These are phyloP conservation scores for Penicillium robsamsonii DNA, from an alignment of 495 filamentous ascomycete species.

Conservation along the genomic window DNA sequence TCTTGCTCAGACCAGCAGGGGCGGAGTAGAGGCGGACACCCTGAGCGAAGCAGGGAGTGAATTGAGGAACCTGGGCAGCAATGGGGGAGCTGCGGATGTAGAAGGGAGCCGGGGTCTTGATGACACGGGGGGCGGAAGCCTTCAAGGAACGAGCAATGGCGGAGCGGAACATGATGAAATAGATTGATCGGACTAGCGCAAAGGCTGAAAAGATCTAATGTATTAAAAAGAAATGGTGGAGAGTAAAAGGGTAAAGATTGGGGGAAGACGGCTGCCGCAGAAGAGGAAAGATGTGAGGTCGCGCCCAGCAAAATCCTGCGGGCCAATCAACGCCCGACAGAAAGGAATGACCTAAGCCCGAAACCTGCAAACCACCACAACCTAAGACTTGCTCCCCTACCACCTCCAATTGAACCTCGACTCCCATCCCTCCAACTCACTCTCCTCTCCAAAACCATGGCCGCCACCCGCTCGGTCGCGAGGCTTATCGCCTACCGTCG, in stretches of 20 bases:
- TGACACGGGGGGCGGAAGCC: constrained; percentile 56
- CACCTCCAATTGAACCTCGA: constrained; percentile 22
- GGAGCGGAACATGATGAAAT: constrained; percentile 77
- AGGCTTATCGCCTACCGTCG: constrained; percentile 54
- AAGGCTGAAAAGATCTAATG: constrained; percentile 24
- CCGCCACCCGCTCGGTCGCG: constrained; percentile 50
- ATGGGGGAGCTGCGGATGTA: constrained; percentile 57
- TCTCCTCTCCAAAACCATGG: constrained; percentile 41
- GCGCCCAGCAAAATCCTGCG: constrained; percentile 44
- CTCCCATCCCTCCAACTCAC: constrained; percentile 19
- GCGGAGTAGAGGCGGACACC: constrained; percentile 83
- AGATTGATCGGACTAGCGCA: constrained; percentile 31
- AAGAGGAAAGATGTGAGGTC: constrained; percentile 26
- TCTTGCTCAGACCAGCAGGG: constrained; percentile 67
- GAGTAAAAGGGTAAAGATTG: constrained; percentile 15
- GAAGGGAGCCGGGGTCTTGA: constrained; percentile 53
- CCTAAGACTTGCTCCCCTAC: constrained; percentile 22
- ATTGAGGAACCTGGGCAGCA: constrained; percentile 43
- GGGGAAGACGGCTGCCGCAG: constrained; percentile 17
- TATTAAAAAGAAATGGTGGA: constrained; percentile 22
- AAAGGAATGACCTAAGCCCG: constrained; percentile 51
- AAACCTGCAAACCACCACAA: constrained; percentile 35
- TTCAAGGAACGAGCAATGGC: constrained; percentile 66
- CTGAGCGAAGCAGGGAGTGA: constrained; percentile 52
- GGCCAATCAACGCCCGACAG: constrained; percentile 46